Percentiles rank a stretch among this genome's conserved stretches.
phyloP scores from a whole-genome alignment of 1,139 yeast genomes.

The Taiozyma onychis region DNA sequence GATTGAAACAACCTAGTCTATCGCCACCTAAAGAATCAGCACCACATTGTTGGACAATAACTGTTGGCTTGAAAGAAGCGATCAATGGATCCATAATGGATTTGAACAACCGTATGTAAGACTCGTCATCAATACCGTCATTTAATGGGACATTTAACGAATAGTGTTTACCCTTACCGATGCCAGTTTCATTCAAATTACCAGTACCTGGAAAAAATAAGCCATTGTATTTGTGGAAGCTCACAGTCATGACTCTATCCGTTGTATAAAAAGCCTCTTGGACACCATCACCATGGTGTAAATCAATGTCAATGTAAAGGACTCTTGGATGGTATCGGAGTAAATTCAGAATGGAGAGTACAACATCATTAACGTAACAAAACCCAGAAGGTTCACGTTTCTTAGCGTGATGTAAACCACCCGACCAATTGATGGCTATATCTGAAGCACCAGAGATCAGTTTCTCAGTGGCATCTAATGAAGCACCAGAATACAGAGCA shows the following conservation, averaged over 20 bases:
- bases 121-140: slow-evolving; percentile 94
- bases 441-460: slow-evolving; percentile 82
- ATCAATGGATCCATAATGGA: slow-evolving; percentile 86
- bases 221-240: slow-evolving; percentile 93
- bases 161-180: slow-evolving; percentile 82
- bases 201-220: slow-evolving; percentile 98
- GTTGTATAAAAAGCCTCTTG: slow-evolving; percentile 96
- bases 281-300: slow-evolving; percentile 98
- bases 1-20: slow-evolving; percentile 86
- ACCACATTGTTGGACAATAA: slow-evolving; percentile 93
- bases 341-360: slow-evolving; percentile 75
- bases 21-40: slow-evolving; percentile 95
- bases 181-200: slow-evolving; percentile 77
- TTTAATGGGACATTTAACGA: slow-evolving; percentile 89
- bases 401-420: slow-evolving; percentile 96
- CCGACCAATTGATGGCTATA: slow-evolving; percentile 96
- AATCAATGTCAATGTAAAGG: slow-evolving; percentile 87
- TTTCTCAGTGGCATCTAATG: slow-evolving; percentile 87
- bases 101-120: slow-evolving; percentile 71
- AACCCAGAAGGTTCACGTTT: slow-evolving; percentile 93
- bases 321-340: slow-evolving; percentile 87
- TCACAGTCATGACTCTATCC: slow-evolving; percentile 91
- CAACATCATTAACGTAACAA: slow-evolving; percentile 94
- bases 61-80: slow-evolving; percentile 80
- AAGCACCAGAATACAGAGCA: slow-evolving; percentile 84